Conservation (phyloP, 805 yeast species). For the Candida vartiovaarae region DNA sequence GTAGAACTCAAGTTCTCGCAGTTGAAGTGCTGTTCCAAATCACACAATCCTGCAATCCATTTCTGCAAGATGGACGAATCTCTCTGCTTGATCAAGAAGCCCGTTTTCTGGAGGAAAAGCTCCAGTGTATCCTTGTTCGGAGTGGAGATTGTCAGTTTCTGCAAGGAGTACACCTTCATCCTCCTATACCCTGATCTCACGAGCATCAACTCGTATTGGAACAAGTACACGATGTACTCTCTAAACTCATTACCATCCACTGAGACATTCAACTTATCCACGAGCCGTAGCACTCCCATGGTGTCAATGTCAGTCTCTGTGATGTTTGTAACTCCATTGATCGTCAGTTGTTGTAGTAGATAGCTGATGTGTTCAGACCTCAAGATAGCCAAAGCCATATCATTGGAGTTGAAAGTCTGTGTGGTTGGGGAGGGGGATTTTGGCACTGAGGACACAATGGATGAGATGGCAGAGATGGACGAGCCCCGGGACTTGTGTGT, state of each 20-base stretch:
- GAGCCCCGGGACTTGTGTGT: constrained; percentile 22
- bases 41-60: constrained; percentile 35
- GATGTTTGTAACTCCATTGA: constrained; percentile 13
- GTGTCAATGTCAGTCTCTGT: constrained; percentile 24
- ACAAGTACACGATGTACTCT: constrained; percentile 28
- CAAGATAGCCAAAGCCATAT: constrained; percentile 13
- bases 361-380: constrained; percentile 14
- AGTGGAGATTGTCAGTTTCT: constrained; percentile 11
- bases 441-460: constrained; percentile 23
- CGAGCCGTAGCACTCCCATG: constrained; percentile 30
- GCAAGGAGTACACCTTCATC: constrained; percentile 2
- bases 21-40: constrained; percentile 25
- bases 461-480: constrained; percentile 23
- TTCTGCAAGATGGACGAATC: constrained; percentile 29
- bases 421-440: constrained; percentile 20
- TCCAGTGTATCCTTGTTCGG: constrained; percentile 18
- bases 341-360: constrained; percentile 9
- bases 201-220: constrained; percentile 20
- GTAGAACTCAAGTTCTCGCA: constrained; percentile 27
- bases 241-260: constrained; percentile 21
- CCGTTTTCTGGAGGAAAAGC: constrained; percentile 11
- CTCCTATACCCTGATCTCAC: constrained; percentile 8
- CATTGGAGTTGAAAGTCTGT: constrained; percentile 1
- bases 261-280: constrained; percentile 27
- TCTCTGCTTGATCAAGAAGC: constrained; percentile 20